phyloP scores from a whole-genome alignment of 2,329 filamentous ascomycete species.

The Thielaviopsis punctulata region DNA sequence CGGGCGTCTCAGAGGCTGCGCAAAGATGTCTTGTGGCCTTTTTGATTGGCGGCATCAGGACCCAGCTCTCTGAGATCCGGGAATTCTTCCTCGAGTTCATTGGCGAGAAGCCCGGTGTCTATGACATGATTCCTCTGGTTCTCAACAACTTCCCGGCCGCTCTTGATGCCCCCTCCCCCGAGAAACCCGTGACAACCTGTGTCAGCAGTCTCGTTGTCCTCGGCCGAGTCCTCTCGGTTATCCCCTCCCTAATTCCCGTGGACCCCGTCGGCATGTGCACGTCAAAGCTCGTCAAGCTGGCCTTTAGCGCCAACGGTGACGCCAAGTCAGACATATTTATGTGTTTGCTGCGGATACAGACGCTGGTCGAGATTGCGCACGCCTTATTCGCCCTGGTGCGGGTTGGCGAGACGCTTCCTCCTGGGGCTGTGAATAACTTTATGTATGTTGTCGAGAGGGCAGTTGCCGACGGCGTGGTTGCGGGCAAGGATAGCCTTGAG shows the following conservation, averaged over 20 bases:
- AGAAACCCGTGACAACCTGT: too few relatives aligned
- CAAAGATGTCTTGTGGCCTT: constrained; percentile 2
- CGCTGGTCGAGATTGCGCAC: not conserved
- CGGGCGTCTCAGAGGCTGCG: constrained; percentile 1
- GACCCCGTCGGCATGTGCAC: not conserved
- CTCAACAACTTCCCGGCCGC: too few relatives aligned
- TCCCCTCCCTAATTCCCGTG: not conserved
- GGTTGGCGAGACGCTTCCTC: not conserved
- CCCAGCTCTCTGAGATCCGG: not conserved
- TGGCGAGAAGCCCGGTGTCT: not conserved
- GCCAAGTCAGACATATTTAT: not conserved
- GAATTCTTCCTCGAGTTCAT: not conserved
- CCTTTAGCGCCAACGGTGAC: not conserved
- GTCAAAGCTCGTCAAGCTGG: constrained; percentile 2
- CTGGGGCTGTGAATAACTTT: not conserved
- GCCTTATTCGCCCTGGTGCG: not conserved
- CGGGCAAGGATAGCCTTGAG: not conserved
- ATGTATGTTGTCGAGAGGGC: not conserved
- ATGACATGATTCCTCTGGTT: not conserved
- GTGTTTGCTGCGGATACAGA: not conserved
- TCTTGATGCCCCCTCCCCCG: too few relatives aligned
- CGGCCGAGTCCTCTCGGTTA: constrained; percentile 1
- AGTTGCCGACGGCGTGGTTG: not conserved
- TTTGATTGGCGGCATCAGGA: not conserved
- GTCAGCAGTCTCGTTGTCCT: constrained; percentile 1